Base-by-base conservation (phyloP, 331 rosid genomes). In the Cydonia oblonga region DNA sequence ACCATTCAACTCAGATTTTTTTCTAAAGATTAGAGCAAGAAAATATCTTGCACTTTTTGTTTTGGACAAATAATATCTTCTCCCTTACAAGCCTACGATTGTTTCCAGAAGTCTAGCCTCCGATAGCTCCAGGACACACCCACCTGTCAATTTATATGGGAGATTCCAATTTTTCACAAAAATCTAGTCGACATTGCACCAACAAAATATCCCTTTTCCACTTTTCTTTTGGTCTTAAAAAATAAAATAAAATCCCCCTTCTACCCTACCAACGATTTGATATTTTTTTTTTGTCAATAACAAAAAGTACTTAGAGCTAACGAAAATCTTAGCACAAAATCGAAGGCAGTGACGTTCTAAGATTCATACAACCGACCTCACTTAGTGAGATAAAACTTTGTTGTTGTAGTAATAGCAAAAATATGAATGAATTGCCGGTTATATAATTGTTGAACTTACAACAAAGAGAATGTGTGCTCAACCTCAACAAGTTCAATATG, bases 331-430 rank as follows among this genome's bases (percentile, higher is more conserved):
- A 38, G 0, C 1, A 1, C 4, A 38, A 38, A 38, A 38, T 0
- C 4, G 0, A 38, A 38, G 1, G 4, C 4, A 9, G 4, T 35
- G 4, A 9, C 13, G 13, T 38, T 9, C 0, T 38, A 9, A 38
- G 0, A 38, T 38, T 38, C 42, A 38, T 38, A 38, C 13, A 9
- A 0, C 42, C 13, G 4, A 35, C 1, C 13, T 9, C 1, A 35
- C 0, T 35, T 35, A 9, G 1, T 35, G 0, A 35, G 1, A 38
- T 9, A 38, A 38, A 0, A 0, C 0, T 38, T 38, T 9, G 13
- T 38, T 38, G 42, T 38, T 3, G 13, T 38, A 38, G 4, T 0
- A n/a, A n/a, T n/a, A 38, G 20, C 4, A 49, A 16, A 46, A 49
- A 16, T 49, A 16, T 16, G 9, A 49, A 38, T 9, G 54, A 49